phyloP scores from a whole-genome alignment of 345 rosid genomes.

The Citrus glauca region DNA sequence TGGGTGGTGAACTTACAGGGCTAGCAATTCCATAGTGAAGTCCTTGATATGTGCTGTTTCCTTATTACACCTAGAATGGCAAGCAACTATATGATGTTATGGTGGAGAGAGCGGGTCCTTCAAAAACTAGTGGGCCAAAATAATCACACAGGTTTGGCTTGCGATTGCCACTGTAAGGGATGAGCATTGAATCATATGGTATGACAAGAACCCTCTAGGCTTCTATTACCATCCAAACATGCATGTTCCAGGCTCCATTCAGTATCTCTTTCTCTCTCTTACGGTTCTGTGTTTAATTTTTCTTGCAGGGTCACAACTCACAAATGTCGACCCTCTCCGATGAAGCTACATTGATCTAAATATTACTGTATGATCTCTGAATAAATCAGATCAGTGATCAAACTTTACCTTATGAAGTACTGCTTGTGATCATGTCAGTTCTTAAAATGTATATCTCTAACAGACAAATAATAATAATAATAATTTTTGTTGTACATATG shows the following conservation, averaged over 20 bases:
- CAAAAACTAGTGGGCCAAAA: slow-evolving; percentile 60
- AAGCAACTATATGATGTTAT: slow-evolving; percentile 67
- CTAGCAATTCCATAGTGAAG: background rate
- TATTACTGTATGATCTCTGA: background rate
- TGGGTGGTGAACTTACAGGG: background rate
- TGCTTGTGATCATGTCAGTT: background rate
- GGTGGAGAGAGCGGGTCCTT: slow-evolving; percentile 76
- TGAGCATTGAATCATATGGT: background rate
- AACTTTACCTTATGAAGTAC: background rate
- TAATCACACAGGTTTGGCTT: slow-evolving; percentile 12
- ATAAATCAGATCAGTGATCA: background rate
- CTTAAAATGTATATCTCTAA: background rate
- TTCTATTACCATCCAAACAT: background rate
- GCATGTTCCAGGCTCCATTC: background rate
- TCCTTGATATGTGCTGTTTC: background rate
- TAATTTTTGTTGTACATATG: background rate
- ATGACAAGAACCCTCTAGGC: background rate
- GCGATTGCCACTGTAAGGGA: background rate
- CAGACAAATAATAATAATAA: background rate
- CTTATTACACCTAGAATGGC: slow-evolving; percentile 41
- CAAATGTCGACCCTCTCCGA: background rate
- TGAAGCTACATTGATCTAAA: background rate
- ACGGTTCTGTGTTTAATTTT: background rate
- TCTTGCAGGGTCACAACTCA: background rate
- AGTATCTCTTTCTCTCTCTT: background rate